A percentile compares a stretch with the other conserved stretches of the same genome.
Evolutionary conservation across 306 rosid genomes (phyloP).

Genomic region (Oxytropis ochrocephala): DNA sequence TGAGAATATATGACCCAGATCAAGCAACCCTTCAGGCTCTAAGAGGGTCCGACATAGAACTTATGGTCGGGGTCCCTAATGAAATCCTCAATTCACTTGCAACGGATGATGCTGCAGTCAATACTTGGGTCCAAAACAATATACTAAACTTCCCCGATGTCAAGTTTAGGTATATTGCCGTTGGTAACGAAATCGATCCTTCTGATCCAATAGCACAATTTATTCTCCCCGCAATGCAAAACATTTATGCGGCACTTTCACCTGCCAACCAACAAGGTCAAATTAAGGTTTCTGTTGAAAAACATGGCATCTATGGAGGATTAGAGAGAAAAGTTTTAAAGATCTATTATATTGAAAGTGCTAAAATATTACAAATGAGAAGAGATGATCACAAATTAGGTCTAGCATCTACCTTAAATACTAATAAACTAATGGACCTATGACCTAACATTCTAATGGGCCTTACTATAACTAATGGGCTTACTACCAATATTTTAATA

Average conservation of each 20-base stretch:
- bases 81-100: conserved; percentile 15
- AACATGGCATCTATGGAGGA: no score
- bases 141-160: conserved; percentile 23
- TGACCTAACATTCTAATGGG: no score
- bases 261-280: conserved; percentile 25
- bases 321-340: no score
- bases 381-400: no score
- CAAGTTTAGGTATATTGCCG: conserved; percentile 36
- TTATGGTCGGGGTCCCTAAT: conserved; percentile 27
- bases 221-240: conserved; percentile 27
- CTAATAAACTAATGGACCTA: no score
- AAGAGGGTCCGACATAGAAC: conserved; percentile 44
- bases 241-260: conserved; percentile 24
- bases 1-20: conserved; percentile 30
- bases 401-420: no score
- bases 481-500: no score
- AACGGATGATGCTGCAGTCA: conserved; percentile 6
- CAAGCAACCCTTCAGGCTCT: conserved; percentile 30
- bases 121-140: conserved; percentile 32
- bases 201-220: background rate
- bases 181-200: conserved; percentile 46
- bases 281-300: no score
- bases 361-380: no score
- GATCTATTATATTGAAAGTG: no score
- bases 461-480: no score